Base-by-base conservation (phyloP, 2,329 filamentous ascomycete genomes). In the Pyrenophora teres region DNA sequence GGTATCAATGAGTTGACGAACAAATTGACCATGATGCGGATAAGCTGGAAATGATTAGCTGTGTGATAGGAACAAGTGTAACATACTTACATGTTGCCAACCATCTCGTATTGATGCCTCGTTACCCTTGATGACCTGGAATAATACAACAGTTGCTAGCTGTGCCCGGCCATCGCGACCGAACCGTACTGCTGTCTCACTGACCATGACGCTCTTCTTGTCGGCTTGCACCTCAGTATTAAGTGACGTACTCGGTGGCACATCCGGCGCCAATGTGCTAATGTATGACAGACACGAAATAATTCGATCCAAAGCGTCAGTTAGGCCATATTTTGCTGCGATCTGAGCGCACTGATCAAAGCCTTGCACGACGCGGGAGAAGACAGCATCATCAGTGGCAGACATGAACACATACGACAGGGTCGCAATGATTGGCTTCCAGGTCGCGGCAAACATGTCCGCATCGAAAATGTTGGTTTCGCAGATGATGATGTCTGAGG, bases 341-440 rank as follows among this genome's bases (percentile, higher is more conserved):
- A 99, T 96, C 53, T 90, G 88, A 15, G 94, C 92, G 71, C 93
- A 97, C 73, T 99, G 93, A 64, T 96, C 91, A 67, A 99, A 99
- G 1, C 94, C 94, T 40, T 90, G 90, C 23, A 97, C 91, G 15
- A 99, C 89, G 53, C 94, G 86, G 31, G 90, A 90, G 70, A 96
- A 99, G 3, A 99, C 94, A 0, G 93, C 85, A 71, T 99, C 94
- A 68, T 99, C 95, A 0, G 92, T 96, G 13, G 95, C 95, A 31
- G 93, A 97, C 88, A 97, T 96, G 78, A 99, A 99, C 3, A 99
- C 94, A 69, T 97, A 99, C 10, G 94, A 95, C 47, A 99, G 79
- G 0, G 95, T 97, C 3, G 94, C 92, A 32, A 99, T 83, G 42
- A 99, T 92, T 0, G 95, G 93, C 70, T 86, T 92, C 94, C 95